Conservation (phyloP, 805 yeast genomes). For the Candida peoriensis region DNA sequence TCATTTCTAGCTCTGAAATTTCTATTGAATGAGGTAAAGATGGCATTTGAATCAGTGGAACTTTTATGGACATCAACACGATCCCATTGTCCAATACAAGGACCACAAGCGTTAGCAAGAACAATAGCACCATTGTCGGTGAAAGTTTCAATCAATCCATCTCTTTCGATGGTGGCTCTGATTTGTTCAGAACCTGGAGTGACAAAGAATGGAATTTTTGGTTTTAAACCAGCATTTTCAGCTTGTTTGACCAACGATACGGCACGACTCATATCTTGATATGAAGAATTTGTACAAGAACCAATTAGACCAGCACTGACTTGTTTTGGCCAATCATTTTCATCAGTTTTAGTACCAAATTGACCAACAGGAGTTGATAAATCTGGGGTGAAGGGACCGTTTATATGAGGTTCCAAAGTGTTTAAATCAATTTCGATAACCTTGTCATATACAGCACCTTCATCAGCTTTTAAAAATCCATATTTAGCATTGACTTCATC, state of each 20-base stretch:
- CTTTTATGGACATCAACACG: slow-evolving; percentile 70
- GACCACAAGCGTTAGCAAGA: slow-evolving; percentile 98
- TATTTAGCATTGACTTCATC: slow-evolving; percentile 48
- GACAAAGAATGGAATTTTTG: slow-evolving; percentile 88
- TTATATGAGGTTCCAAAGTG: slow-evolving; percentile 87
- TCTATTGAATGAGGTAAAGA: slow-evolving; percentile 96
- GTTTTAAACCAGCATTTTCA: slow-evolving; percentile 75
- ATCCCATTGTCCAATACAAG: slow-evolving; percentile 99
- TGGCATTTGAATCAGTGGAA: slow-evolving; percentile 71
- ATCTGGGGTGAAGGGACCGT: slow-evolving; percentile 99
- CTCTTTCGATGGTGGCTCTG: slow-evolving; percentile 94
- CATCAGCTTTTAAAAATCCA: slow-evolving; percentile 76
- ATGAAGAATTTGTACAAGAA: slow-evolving; percentile 97
- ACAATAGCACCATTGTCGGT: slow-evolving; percentile 87
- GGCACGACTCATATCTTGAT: slow-evolving; percentile 97
- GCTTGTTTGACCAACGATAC: slow-evolving; percentile 90
- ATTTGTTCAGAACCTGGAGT: slow-evolving; percentile 99
- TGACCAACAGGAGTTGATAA: slow-evolving; percentile 87
- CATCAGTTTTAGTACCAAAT: slow-evolving; percentile 64
- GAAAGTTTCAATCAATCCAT: slow-evolving; percentile 79
- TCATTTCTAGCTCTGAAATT: slow-evolving; percentile 97
- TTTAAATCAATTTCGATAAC: slow-evolving; percentile 84
- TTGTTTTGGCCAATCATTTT: slow-evolving; percentile 79
- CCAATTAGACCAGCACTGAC: slow-evolving; percentile 95
- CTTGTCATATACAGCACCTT: slow-evolving; percentile 86